Percentiles rank a stretch among this genome's conserved stretches.
phyloP scores from a whole-genome alignment of 2,329 filamentous ascomycete genomes.

The Cercospora berteroae region DNA sequence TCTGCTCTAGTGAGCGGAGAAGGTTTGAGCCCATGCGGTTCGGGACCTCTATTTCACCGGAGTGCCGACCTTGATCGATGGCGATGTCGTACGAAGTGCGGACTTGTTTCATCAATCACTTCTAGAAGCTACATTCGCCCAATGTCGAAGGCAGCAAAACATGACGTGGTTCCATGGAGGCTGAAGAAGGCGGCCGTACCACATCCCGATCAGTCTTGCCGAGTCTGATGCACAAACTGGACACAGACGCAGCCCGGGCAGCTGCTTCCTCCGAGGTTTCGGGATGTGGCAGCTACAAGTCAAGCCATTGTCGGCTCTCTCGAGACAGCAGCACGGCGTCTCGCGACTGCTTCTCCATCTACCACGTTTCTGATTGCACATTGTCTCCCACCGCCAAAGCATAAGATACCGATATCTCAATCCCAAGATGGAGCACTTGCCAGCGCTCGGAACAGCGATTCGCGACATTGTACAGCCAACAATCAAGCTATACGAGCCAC shows the following conservation, averaged over 20 bases:
- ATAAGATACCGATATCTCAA: background rate
- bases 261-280: background rate
- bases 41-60: background rate
- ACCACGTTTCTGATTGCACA: background rate
- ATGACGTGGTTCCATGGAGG: no score
- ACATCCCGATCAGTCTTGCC: background rate
- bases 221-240: background rate
- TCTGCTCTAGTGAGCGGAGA: background rate
- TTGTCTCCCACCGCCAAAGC: background rate
- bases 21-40: background rate
- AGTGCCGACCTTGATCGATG: background rate
- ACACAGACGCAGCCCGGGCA: background rate
- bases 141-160: no score
- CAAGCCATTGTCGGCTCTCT: background rate
- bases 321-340: background rate
- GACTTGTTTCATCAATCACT: background rate
- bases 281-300: background rate
- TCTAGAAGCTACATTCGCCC: background rate
- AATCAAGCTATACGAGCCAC: slow-evolving; percentile 25
- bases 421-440: slow-evolving; percentile 21
- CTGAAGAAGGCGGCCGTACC: no score
- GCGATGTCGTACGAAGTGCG: background rate
- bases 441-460: slow-evolving; percentile 28
- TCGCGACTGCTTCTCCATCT: background rate
- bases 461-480: slow-evolving; percentile 28